Percentiles rank a stretch among this genome's conserved stretches.
These are phyloP conservation scores for Diplodia intermedia DNA, from an alignment of 2,329 filamentous ascomycete species.

Conservation along the genomic window DNA sequence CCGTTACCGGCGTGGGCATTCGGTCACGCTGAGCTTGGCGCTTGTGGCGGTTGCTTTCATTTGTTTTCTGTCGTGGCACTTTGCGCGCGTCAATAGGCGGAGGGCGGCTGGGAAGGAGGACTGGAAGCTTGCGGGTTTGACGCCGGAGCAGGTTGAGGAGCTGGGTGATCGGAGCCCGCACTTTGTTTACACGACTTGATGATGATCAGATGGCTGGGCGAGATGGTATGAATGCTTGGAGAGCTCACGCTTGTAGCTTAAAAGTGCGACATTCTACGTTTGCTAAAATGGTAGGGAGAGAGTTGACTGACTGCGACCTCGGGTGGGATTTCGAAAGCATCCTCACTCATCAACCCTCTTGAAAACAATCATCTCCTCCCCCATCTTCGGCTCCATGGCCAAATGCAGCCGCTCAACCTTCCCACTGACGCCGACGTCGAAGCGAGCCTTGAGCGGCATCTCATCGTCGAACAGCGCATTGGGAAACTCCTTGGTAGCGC, in stretches of 20 bases:
- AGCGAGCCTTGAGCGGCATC: slow-evolving; percentile 11
- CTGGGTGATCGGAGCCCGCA: slow-evolving; percentile 55
- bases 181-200: slow-evolving; percentile 51
- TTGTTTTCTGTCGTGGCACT: slow-evolving; percentile 49
- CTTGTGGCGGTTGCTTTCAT: slow-evolving; percentile 50
- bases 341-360: not conserved
- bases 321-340: not conserved
- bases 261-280: too few species aligned
- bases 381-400: slow-evolving; percentile 26
- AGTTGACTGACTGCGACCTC: too few species aligned
- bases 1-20: slow-evolving; percentile 59
- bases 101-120: slow-evolving; percentile 52
- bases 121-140: slow-evolving; percentile 42
- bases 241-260: too few species aligned
- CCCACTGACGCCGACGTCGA: slow-evolving; percentile 10
- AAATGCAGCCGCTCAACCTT: slow-evolving; percentile 1
- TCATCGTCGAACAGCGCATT: slow-evolving; percentile 7
- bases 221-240: too few species aligned
- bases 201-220: too few species aligned
- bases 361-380: slow-evolving; percentile 6
- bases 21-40: slow-evolving; percentile 59
- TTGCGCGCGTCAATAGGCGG: slow-evolving; percentile 47
- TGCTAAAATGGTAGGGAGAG: too few species aligned
- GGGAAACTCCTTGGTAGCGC: not conserved
- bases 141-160: slow-evolving; percentile 51